A percentile compares a stretch with the other conserved stretches of the same genome.
Evolutionary conservation across 164 flowering plant genomes (phyloP).

Genomic region (Sedum album): DNA sequence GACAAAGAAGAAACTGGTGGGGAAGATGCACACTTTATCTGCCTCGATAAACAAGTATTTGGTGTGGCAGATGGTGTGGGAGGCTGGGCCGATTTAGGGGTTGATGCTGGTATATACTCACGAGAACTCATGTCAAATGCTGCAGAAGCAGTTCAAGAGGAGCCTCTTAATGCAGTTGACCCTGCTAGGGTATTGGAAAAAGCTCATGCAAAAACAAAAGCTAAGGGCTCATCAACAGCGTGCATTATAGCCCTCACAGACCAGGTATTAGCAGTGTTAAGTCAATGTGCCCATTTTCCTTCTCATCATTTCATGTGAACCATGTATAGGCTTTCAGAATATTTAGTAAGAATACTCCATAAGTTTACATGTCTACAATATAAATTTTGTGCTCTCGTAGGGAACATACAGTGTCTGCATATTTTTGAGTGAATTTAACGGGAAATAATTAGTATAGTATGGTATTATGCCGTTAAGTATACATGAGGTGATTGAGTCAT

Average conservation of each 20-base stretch:
- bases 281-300: background rate
- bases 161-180: slow-evolving; percentile 78
- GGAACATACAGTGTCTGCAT: no score
- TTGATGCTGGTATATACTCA: slow-evolving; percentile 76
- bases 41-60: slow-evolving; percentile 72
- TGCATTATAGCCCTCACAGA: slow-evolving; percentile 89
- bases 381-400: no score
- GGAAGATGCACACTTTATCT: slow-evolving; percentile 97
- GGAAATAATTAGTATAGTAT: no score
- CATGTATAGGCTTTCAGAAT: background rate
- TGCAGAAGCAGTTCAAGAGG: slow-evolving; percentile 61
- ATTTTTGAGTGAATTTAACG: no score
- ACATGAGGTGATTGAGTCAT: no score
- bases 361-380: no score
- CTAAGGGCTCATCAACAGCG: slow-evolving; percentile 90
- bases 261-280: slow-evolving; percentile 33
- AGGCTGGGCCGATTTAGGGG: slow-evolving; percentile 89
- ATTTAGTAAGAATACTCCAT: background rate
- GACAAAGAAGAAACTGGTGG: slow-evolving; percentile 94
- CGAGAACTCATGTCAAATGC: slow-evolving; percentile 90
- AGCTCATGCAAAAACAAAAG: slow-evolving; percentile 72
- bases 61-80: slow-evolving; percentile 99
- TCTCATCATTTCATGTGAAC: background rate
- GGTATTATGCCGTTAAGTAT: background rate
- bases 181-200: slow-evolving; percentile 86